Percentiles rank a stretch among this genome's conserved stretches.
These are phyloP conservation scores for Gryganskiella cystojenkinii DNA, from an alignment of 192 early-diverging fungal species.

Conservation along the genomic window DNA sequence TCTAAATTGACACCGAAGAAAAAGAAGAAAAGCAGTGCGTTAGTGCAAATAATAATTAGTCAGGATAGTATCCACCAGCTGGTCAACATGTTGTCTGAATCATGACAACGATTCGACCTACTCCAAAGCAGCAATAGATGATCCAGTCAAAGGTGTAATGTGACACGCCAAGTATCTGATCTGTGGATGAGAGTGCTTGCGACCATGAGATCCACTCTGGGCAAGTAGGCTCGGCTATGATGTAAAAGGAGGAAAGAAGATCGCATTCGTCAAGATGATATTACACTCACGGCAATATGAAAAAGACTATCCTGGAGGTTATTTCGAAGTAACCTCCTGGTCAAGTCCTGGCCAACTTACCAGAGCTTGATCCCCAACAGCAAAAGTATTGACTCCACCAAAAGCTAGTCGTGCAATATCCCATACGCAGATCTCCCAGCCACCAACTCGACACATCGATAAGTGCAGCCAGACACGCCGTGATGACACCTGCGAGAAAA, in stretches of 20 bases:
- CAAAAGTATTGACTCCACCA: slow-evolving; percentile 83
- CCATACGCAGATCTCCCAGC: slow-evolving; percentile 84
- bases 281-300: too few species aligned
- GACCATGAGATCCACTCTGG: slow-evolving; percentile 55
- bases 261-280: too few species aligned
- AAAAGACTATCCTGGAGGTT: too few species aligned
- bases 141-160: slow-evolving; percentile 54
- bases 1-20: slow-evolving; percentile 7
- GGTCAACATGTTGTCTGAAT: too few species aligned
- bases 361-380: slow-evolving; percentile 71
- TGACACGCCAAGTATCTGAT: slow-evolving; percentile 24
- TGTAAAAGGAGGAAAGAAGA: neutral
- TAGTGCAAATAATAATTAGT: neutral
- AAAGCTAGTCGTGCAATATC: slow-evolving; percentile 82
- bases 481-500: slow-evolving; percentile 45
- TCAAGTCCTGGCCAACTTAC: neutral
- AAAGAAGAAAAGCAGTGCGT: neutral
- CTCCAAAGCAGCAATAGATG: slow-evolving; percentile 52
- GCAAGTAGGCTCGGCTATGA: slow-evolving; percentile 13
- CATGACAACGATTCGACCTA: slow-evolving; percentile 13
- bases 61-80: too few species aligned
- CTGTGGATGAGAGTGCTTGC: slow-evolving; percentile 21
- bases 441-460: slow-evolving; percentile 84
- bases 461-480: slow-evolving; percentile 71
- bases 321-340: too few species aligned